These are phyloP conservation scores for Pleomassaria siparia DNA, from an alignment of 2,329 filamentous ascomycete species.

Conservation along the genomic window DNA sequence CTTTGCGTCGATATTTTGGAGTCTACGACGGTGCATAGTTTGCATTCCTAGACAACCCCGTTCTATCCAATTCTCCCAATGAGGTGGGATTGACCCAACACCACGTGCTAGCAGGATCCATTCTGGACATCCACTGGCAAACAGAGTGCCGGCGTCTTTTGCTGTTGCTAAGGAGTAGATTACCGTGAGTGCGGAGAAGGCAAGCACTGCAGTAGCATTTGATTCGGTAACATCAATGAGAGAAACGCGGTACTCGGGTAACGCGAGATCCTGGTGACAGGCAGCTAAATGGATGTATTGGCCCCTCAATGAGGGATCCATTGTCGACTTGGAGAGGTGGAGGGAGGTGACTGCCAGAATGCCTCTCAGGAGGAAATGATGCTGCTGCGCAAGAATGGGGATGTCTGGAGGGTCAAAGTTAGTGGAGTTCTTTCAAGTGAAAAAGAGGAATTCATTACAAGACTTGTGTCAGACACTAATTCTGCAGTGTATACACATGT, in stretches of 20 bases:
- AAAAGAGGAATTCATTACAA: too few relatives aligned
- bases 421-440: too few relatives aligned
- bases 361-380: slow-evolving; percentile 22
- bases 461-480: too few relatives aligned
- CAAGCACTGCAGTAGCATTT: slow-evolving; percentile 15
- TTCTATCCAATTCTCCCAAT: slow-evolving; percentile 17
- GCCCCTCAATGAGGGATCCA: slow-evolving; percentile 1
- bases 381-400: slow-evolving; percentile 14
- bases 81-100: slow-evolving; percentile 11
- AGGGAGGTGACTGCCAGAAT: slow-evolving; percentile 19
- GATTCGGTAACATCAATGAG: slow-evolving; percentile 15
- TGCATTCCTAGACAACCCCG: slow-evolving; percentile 11
- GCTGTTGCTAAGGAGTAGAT: slow-evolving; percentile 19
- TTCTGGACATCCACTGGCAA: neutral
- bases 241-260: slow-evolving; percentile 17
- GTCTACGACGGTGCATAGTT: slow-evolving; percentile 14
- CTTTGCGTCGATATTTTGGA: slow-evolving; percentile 12
- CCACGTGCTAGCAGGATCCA: slow-evolving; percentile 5
- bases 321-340: slow-evolving; percentile 12
- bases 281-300: slow-evolving; percentile 14
- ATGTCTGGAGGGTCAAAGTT: too few relatives aligned
- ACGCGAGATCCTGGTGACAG: slow-evolving; percentile 19
- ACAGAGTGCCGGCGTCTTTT: slow-evolving; percentile 5
- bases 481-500: too few relatives aligned
- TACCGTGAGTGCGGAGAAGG: slow-evolving; percentile 15